A percentile compares a stretch with the other conserved stretches of the same genome.
phyloP scores from a whole-genome alignment of 768 basidiomycete genomes.

The Pisolithus sp. region DNA sequence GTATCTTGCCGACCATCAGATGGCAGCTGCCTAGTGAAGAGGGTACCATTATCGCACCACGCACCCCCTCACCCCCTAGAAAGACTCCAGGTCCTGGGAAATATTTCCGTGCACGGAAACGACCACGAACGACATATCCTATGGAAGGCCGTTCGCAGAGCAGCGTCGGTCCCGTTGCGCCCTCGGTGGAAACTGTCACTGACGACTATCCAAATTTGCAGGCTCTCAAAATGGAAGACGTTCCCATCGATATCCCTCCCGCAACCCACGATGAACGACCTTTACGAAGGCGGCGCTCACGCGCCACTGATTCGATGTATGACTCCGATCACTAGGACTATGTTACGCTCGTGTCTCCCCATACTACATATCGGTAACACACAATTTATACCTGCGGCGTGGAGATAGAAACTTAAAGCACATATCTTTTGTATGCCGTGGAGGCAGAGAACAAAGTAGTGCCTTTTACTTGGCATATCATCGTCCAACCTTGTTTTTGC shows the following conservation, averaged over 20 bases:
- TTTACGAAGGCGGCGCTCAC: slow-evolving; percentile 43
- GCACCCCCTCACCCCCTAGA: not conserved
- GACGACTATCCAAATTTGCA: slow-evolving; percentile 11
- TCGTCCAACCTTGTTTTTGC: too few relatives aligned
- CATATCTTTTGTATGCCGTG: too few relatives aligned
- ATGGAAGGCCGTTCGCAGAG: slow-evolving; percentile 16
- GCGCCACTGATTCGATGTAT: slow-evolving; percentile 26
- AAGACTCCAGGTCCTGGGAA: slow-evolving; percentile 16
- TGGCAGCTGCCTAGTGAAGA: slow-evolving; percentile 17
- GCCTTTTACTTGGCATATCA: too few relatives aligned
- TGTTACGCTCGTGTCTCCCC: not conserved
- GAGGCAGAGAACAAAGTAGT: too few relatives aligned
- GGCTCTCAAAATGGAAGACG: slow-evolving; percentile 23
- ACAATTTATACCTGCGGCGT: too few relatives aligned
- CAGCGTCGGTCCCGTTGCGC: slow-evolving; percentile 15
- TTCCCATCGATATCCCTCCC: slow-evolving; percentile 25
- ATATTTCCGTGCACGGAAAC: slow-evolving; percentile 21
- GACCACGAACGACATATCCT: slow-evolving; percentile 17
- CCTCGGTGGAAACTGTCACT: not conserved
- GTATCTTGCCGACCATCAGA: slow-evolving; percentile 43
- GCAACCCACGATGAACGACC: slow-evolving; percentile 24
- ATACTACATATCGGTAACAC: not conserved
- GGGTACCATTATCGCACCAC: not conserved
- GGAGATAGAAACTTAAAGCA: too few relatives aligned
- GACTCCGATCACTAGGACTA: slow-evolving; percentile 23